phyloP scores from a whole-genome alignment of 2,329 filamentous ascomycete genomes.

The Diaporthe citri region DNA sequence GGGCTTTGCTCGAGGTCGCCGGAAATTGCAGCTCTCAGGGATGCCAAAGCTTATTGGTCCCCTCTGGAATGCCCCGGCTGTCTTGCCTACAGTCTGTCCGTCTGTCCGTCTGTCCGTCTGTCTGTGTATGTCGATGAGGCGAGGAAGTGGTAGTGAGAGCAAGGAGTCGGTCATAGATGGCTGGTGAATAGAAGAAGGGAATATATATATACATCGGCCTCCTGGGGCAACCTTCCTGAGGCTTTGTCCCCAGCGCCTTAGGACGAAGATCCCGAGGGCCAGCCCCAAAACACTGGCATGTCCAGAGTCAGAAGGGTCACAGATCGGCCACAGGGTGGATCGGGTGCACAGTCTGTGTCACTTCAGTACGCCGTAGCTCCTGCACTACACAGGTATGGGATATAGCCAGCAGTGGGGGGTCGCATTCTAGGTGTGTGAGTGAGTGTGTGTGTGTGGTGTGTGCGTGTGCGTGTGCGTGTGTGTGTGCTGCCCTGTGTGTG shows the following conservation, averaged over 20 bases:
- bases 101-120: background rate
- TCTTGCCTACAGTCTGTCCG: background rate
- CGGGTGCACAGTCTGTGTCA: background rate
- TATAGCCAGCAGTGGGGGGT: conserved; percentile 11
- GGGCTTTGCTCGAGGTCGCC: conserved; percentile 11
- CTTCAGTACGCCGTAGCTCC: background rate
- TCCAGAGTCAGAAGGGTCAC: background rate
- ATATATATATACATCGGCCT: background rate
- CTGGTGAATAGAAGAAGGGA: background rate
- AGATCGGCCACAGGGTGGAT: background rate
- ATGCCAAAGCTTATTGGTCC: conserved; percentile 20
- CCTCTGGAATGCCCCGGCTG: background rate
- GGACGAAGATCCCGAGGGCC: background rate
- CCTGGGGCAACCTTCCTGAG: background rate
- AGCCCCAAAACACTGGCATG: background rate
- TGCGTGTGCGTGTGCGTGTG: background rate
- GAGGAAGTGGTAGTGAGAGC: background rate
- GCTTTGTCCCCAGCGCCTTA: background rate
- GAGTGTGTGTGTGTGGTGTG: background rate
- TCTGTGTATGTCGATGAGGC: background rate
- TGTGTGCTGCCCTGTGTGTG: background rate
- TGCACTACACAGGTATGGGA: background rate
- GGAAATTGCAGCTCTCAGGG: conserved; percentile 32
- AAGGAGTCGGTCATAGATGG: background rate
- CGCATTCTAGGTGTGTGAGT: background rate